phyloP scores from a whole-genome alignment of 2,329 filamentous ascomycete species.

The Penicillium sp. region DNA sequence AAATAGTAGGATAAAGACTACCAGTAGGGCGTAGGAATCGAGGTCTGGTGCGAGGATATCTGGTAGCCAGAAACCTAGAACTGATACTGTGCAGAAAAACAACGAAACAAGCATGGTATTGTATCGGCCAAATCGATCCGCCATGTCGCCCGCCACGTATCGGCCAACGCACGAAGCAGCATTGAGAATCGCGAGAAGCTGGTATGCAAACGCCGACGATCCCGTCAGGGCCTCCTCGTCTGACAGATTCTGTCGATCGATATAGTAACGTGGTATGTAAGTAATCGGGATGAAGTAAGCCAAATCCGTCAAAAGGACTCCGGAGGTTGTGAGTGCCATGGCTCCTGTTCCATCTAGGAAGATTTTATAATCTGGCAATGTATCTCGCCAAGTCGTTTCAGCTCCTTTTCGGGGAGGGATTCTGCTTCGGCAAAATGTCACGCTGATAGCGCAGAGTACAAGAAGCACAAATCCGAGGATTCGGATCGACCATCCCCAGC shows the following conservation, averaged over 20 bases:
- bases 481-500: slow-evolving; percentile 38
- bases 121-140: slow-evolving; percentile 71
- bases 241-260: not conserved
- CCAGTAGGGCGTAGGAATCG: not conserved
- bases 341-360: not conserved
- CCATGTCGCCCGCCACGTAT: slow-evolving; percentile 67
- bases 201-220: slow-evolving; percentile 19
- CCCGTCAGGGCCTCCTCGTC: not conserved
- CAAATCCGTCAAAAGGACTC: not conserved
- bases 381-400: not conserved
- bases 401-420: not conserved
- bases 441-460: not conserved
- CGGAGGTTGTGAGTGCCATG: not conserved
- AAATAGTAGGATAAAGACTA: not conserved
- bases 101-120: slow-evolving; percentile 70
- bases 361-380: not conserved
- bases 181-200: slow-evolving; percentile 1
- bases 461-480: slow-evolving; percentile 36
- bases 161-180: slow-evolving; percentile 54
- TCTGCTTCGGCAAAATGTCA: not conserved
- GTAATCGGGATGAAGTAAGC: not conserved
- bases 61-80: not conserved
- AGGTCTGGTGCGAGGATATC: not conserved
- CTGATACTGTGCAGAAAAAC: slow-evolving; percentile 46
- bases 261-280: not conserved